phyloP scores from a whole-genome alignment of 495 filamentous ascomycete species.

The Aspergillus kassunensis region DNA sequence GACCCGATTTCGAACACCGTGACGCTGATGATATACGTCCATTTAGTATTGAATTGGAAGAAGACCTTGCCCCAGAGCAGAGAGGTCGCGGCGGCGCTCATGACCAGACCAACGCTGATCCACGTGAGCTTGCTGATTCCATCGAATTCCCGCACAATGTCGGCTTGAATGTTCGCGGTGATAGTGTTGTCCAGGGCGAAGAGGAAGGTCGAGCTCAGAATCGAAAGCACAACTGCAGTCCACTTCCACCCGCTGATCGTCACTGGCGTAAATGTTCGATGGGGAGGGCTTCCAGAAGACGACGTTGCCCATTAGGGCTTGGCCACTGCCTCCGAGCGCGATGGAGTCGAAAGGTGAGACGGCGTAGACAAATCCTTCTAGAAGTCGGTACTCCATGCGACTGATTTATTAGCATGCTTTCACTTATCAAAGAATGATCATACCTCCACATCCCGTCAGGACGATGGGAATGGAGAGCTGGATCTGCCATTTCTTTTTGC shows the following conservation, averaged over 20 bases:
- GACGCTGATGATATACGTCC: conserved; percentile 42
- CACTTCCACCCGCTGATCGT: too few species aligned
- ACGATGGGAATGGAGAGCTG: conserved; percentile 12
- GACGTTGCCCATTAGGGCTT: conserved; percentile 79
- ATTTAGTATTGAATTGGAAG: conserved; percentile 51
- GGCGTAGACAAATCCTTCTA: conserved; percentile 86
- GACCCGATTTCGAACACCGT: conserved; percentile 46
- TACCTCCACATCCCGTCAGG: conserved; percentile 65
- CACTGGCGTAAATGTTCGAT: conserved; percentile 68
- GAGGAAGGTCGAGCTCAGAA: conserved; percentile 37
- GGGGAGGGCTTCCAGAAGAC: conserved; percentile 89
- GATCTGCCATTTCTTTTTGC: neutral
- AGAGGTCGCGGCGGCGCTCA: neutral
- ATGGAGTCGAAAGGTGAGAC: conserved; percentile 90
- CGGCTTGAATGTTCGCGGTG: conserved; percentile 55
- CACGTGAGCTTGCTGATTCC: conserved; percentile 53
- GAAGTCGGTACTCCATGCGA: conserved; percentile 73
- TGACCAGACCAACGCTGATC: conserved; percentile 39
- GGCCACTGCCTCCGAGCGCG: conserved; percentile 74
- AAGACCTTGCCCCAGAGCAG: conserved; percentile 46
- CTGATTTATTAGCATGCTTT: conserved; percentile 19
- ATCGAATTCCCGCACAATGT: conserved; percentile 45
- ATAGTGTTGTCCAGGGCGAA: conserved; percentile 61
- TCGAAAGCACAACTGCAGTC: conserved; percentile 54
- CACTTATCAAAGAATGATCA: neutral